Conservation (phyloP, 1,139 yeast genomes). For the Oligophagozyma castellii region DNA sequence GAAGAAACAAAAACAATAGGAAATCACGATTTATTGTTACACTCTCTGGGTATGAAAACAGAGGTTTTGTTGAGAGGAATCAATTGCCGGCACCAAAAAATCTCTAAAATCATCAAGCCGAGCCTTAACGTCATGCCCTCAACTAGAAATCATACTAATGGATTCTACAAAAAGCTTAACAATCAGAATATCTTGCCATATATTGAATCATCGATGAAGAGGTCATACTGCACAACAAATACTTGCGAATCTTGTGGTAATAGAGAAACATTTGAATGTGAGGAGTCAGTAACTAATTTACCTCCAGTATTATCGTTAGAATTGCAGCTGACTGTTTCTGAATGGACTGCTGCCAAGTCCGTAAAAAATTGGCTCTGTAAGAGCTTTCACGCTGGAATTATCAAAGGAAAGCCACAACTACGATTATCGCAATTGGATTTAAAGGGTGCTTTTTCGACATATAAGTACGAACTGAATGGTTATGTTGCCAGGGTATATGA, state of each 20-base stretch:
- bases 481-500: slow-evolving; percentile 57
- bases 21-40: slow-evolving; percentile 22
- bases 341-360: slow-evolving; percentile 31
- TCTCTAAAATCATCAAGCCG: slow-evolving; percentile 25
- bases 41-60: slow-evolving; percentile 30
- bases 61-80: slow-evolving; percentile 32
- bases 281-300: slow-evolving; percentile 35
- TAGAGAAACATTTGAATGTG: slow-evolving; percentile 41
- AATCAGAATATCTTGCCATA: slow-evolving; percentile 34
- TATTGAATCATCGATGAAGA: slow-evolving; percentile 47
- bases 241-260: slow-evolving; percentile 37
- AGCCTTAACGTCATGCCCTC: slow-evolving; percentile 29
- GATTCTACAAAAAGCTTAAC: slow-evolving; percentile 12
- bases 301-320: slow-evolving; percentile 61
- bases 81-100: slow-evolving; percentile 29
- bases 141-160: slow-evolving; percentile 15
- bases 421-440: slow-evolving; percentile 27
- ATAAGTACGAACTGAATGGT: slow-evolving; percentile 48
- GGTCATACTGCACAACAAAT: slow-evolving; percentile 33
- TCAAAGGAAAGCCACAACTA: slow-evolving; percentile 28
- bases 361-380: slow-evolving; percentile 47
- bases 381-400: slow-evolving; percentile 38
- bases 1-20: slow-evolving; percentile 23
- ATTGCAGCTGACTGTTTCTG: slow-evolving; percentile 38
- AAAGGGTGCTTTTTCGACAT: slow-evolving; percentile 22